A percentile compares a stretch with the other conserved stretches of the same genome.
phyloP scores from a whole-genome alignment of 768 basidiomycete genomes.

The Gloeostereum incarnatum region DNA sequence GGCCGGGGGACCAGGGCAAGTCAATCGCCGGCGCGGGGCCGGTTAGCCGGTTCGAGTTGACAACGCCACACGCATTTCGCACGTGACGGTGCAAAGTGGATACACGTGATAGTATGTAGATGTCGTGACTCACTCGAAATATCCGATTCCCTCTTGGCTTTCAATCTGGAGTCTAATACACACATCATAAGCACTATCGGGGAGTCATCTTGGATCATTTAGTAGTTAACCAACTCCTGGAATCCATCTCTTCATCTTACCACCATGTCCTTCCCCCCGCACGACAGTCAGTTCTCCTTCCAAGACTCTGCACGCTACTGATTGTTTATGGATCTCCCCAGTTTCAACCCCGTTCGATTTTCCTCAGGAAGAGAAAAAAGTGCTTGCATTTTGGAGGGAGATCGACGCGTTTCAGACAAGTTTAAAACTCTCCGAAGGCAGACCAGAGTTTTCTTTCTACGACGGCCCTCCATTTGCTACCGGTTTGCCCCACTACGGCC shows the following conservation, averaged over 20 bases:
- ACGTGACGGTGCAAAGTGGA: too few species aligned
- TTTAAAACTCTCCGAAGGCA: conserved; percentile 84
- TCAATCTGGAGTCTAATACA: too few species aligned
- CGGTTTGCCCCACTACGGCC: conserved; percentile 93
- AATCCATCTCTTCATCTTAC: conserved; percentile 2
- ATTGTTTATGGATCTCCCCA: conserved; percentile 19
- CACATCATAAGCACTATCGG: too few species aligned
- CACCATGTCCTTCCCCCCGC: conserved; percentile 57
- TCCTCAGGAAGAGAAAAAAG: conserved; percentile 83
- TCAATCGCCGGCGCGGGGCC: too few species aligned
- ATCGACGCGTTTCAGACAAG: conserved; percentile 98
- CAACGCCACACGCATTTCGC: too few species aligned
- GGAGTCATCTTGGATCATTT: neutral
- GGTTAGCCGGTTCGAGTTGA: too few species aligned
- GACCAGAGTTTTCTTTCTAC: conserved; percentile 90
- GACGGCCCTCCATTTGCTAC: conserved; percentile 98
- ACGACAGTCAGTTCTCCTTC: conserved; percentile 53
- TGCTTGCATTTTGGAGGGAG: conserved; percentile 85
- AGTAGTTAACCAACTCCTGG: neutral
- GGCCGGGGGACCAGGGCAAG: too few species aligned
- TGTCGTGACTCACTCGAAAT: too few species aligned
- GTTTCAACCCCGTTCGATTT: conserved; percentile 77
- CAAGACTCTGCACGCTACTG: neutral
- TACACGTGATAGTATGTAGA: too few species aligned
- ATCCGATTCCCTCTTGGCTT: too few species aligned